Percentiles rank a stretch among this genome's conserved stretches.
Conservation (phyloP, 768 basidiomycete genomes). For the Daedalea quercina region DNA sequence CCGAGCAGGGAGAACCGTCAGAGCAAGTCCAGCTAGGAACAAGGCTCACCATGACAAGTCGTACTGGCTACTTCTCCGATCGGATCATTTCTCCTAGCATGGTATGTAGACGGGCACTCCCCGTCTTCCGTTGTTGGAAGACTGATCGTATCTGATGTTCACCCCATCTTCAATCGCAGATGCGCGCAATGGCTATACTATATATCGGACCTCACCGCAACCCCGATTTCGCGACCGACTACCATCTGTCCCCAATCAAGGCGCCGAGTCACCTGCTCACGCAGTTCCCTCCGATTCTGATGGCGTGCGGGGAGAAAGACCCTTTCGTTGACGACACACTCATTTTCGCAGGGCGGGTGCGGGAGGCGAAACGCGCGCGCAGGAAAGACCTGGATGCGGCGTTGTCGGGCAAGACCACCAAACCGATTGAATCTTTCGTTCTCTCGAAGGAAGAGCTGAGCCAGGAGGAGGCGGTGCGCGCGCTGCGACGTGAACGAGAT, state of each 20-base stretch:
- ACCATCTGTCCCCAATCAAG: slow-evolving; percentile 92
- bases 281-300: slow-evolving; percentile 87
- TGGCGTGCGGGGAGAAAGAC: slow-evolving; percentile 94
- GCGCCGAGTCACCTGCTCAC: slow-evolving; percentile 79
- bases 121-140: too few relatives aligned
- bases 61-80: slow-evolving; percentile 91
- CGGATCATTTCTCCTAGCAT: slow-evolving; percentile 92
- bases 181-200: slow-evolving; percentile 98
- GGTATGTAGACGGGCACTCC: slow-evolving; percentile 54
- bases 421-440: slow-evolving; percentile 54
- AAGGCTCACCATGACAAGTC: slow-evolving; percentile 89
- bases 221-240: slow-evolving; percentile 93
- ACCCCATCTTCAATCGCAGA: slow-evolving; percentile 41
- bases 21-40: slow-evolving; percentile 60
- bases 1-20: slow-evolving; percentile 1
- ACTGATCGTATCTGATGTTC: too few relatives aligned
- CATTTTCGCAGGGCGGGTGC: slow-evolving; percentile 90
- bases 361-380: slow-evolving; percentile 87
- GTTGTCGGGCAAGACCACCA: slow-evolving; percentile 53
- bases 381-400: slow-evolving; percentile 64
- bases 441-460: slow-evolving; percentile 41
- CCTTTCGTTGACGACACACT: slow-evolving; percentile 96
- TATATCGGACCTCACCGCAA: slow-evolving; percentile 92
- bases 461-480: slow-evolving; percentile 22
- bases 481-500: slow-evolving; percentile 53